Base-by-base conservation (phyloP, 1,284 basidiomycete genomes). In the Chiua sp. region DNA sequence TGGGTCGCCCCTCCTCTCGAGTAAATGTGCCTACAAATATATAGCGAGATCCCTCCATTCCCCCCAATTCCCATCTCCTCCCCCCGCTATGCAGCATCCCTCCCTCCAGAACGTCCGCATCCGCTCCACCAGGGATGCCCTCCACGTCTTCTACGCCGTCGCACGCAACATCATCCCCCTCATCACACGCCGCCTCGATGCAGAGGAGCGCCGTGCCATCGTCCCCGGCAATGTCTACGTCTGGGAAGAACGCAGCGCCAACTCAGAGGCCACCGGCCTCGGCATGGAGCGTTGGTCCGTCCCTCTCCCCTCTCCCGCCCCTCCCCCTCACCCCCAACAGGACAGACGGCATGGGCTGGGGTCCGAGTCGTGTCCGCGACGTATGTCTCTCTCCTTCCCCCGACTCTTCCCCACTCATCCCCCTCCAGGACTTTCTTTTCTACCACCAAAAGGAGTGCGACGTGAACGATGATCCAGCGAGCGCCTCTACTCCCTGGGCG, bases 321-420 rank as follows among this genome's bases (percentile, higher is more conserved):
- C 35, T 4, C 4, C 44, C 46, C 30, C 28, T 49, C 42, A 2
- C 53, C n/a, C n/a, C 20, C 4, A 3, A 10, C 67, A 91, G 89
- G 90, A 92, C 88, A 53, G 90, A 90, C 72, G 90, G 88, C 49
- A 90, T 92, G 86, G 86, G 87, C 53, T 92, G 90, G 90, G 89
- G 90, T 35, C 90, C 90, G 30, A 90, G 87, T 71, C 81, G 90
- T 57, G 90, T 91, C 64, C 84, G 90, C 72, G 90, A 92, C 74
- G 89, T 90, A 68, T 62, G 86, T 78, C 55, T 49, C 2, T 0
- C 39, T 11, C n/a, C 30, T 15, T 20, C 42, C 30, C 30, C 10
- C 30, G 4, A n/a, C 30, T 32, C 30, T 32, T 39, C 22, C 20
- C 28, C 57, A 58, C 61, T 56, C 72, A 72, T 18, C 50, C 54